Evolutionary conservation across 352 stramenopile species (phyloP), one percentile per base, ranked within the genome.

Genomic region (Peronospora destructor): DNA sequence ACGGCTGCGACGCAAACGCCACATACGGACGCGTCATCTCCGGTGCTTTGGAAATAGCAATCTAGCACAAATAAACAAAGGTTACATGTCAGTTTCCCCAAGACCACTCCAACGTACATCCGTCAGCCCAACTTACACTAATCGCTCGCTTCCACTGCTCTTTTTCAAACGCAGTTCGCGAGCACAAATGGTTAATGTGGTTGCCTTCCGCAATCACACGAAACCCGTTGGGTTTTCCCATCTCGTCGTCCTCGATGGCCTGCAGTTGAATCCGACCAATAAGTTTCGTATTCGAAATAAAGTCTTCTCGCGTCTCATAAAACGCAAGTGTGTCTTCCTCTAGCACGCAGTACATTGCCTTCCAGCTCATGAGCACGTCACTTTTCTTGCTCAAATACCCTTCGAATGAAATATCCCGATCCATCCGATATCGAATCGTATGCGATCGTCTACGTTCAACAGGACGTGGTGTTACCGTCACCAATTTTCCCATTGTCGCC

Each of bases 361-460:
- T 81, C 80, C 80, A 91, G n/a, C 50, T 72, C 45, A 71, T 53
- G 0, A 91, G 43, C 39, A 91, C 35, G 30, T 91, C 81, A 44
- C 81, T 85, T 53, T 91, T 91, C 59, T 87, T 87, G 67, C 75
- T 85, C 45, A 91, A 52, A 35, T 91, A 91, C 1, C 81, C 81
- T 71, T 91, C 81, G 47, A 91, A 91, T 10, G 75, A 70, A 32
- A 91, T 90, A 9, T 80, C 76, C 11, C 68, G 60, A 23, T 82
- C 70, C 0, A 59, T 80, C 11, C 78, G 75, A 39, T 89, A 89
- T 7, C 78, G 73, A 41, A 87, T 61, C 0, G 75, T 85, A 44
- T 89, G 71, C 0, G 75, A 86, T 21, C 78, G 67, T 33, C 50
- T 54, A 4, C 74, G 74, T 10, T 66, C 66, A 8, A 58, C 25